Base-by-base conservation (phyloP, 129 eudicot genomes). In the Pulicaria dysenterica region DNA sequence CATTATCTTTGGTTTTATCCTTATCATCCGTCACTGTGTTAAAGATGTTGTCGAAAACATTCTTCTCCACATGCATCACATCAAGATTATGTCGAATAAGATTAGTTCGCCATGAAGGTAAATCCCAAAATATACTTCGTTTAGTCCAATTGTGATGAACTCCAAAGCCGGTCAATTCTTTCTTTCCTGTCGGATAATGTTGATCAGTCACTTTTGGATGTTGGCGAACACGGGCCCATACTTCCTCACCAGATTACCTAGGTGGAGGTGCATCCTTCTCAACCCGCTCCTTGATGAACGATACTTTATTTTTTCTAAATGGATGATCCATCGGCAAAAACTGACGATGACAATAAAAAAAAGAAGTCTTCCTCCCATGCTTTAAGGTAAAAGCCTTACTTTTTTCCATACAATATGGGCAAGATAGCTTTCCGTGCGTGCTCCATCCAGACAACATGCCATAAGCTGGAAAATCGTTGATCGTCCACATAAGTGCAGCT, bases 1-100 rank as follows among this genome's bases (percentile, higher is more conserved):
- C 7, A 12, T 58, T 77, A 41, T 77, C 82, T 44, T 78, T 70
- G 1, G 73, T 78, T 15, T 78, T 78, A 4, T 45, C 77, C 3
- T 61, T 43, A 5, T 60, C 67, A 63, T 78, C 73, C 77, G 71
- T 70, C 7, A 61, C 12, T 3, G 77, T 78, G 38, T 72, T 54
- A 14, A 70, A 62, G 1, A 78, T 42, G 54, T 69, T 77, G 12
- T 77, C 71, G 54, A 75, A 75, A 0, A 42, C 66, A 12, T 50
- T 75, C n/a, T 75, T 66, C 38, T 75, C 80, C 16, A 68, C n/a
- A n/a, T n/a, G n/a, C n/a, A n/a, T n/a, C n/a, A n/a, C n/a, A n/a
- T n/a, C n/a, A n/a, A n/a, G n/a, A 8, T 59, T 77, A 37, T 77
- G 72, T 3, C 76, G 56, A 7, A 69, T 40, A 19, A 77, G 72